Conservation (phyloP, 768 basidiomycete genomes). For the Phlebiopsis flavidoalba region DNA sequence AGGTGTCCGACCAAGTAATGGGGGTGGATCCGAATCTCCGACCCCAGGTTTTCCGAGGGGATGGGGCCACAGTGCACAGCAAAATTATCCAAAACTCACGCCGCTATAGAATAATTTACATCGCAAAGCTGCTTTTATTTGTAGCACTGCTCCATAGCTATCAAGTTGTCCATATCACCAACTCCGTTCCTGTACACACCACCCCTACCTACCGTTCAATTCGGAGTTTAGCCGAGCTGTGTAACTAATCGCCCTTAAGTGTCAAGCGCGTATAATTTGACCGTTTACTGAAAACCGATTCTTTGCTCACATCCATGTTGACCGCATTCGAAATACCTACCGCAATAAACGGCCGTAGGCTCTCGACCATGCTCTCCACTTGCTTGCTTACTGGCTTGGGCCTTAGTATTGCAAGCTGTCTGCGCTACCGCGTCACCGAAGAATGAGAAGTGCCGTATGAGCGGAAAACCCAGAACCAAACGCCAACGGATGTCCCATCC, state of each 20-base stretch:
- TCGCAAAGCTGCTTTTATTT: neutral
- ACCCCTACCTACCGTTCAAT: too few relatives aligned
- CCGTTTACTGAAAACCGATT: too few relatives aligned
- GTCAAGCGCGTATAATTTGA: too few relatives aligned
- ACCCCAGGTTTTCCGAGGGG: constrained; percentile 67
- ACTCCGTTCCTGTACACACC: neutral
- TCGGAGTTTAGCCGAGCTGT: too few relatives aligned
- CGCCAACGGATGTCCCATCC: constrained; percentile 14
- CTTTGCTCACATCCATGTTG: too few relatives aligned
- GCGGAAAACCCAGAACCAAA: neutral
- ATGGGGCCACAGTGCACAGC: constrained; percentile 64
- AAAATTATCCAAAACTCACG: constrained; percentile 40
- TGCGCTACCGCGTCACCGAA: too few relatives aligned
- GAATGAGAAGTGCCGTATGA: neutral
- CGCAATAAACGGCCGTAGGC: too few relatives aligned
- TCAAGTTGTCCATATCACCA: neutral
- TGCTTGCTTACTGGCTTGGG: too few relatives aligned
- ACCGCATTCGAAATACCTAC: too few relatives aligned
- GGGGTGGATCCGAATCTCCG: constrained; percentile 63
- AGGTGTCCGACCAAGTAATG: constrained; percentile 56
- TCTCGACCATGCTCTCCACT: too few relatives aligned
- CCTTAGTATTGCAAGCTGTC: too few relatives aligned
- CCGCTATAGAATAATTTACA: constrained; percentile 13
- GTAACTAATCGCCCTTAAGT: too few relatives aligned
- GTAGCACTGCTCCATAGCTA: neutral